Conservation (phyloP, 192 early-diverging fungal genomes). For the Mycoemilia scoparia region DNA sequence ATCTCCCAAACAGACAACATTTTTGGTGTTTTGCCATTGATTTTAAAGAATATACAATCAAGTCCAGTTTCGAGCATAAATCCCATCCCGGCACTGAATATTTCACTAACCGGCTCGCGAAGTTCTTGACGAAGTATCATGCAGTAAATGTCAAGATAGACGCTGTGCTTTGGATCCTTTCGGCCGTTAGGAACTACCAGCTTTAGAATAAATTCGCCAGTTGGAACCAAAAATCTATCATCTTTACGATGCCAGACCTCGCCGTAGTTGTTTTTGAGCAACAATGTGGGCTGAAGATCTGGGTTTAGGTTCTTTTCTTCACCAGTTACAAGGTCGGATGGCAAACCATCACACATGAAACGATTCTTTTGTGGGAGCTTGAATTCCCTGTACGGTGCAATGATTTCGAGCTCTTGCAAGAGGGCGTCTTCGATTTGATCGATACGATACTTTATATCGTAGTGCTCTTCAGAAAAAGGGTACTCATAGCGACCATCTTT, state of each 20-base stretch:
- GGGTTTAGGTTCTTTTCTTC: constrained; percentile 31
- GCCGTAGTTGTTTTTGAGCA: constrained; percentile 12
- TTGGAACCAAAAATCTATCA: constrained; percentile 84
- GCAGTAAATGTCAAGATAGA: constrained; percentile 50
- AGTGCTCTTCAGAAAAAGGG: constrained; percentile 50
- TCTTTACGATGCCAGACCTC: constrained; percentile 93
- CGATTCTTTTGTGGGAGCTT: constrained; percentile 53
- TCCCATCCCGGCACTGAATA: constrained; percentile 69
- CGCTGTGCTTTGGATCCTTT: constrained; percentile 50
- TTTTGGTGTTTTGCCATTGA: no score
- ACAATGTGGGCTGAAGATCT: constrained; percentile 2
- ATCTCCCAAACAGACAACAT: no score
- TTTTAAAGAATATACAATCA: constrained; percentile 47
- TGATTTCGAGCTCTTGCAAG: constrained; percentile 10
- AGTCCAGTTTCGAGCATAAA: constrained; percentile 52
- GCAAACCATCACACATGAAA: constrained; percentile 76
- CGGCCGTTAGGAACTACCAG: constrained; percentile 56
- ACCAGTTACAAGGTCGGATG: no score
- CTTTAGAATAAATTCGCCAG: constrained; percentile 57
- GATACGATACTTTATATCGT: constrained; percentile 61
- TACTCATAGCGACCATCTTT: constrained; percentile 22
- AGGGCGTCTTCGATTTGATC: constrained; percentile 33
- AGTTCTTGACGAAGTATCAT: no score
- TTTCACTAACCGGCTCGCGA: no score
- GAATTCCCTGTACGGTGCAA: constrained; percentile 32